Conservation (phyloP, 78 protist genomes). For the Bodo saltans region DNA sequence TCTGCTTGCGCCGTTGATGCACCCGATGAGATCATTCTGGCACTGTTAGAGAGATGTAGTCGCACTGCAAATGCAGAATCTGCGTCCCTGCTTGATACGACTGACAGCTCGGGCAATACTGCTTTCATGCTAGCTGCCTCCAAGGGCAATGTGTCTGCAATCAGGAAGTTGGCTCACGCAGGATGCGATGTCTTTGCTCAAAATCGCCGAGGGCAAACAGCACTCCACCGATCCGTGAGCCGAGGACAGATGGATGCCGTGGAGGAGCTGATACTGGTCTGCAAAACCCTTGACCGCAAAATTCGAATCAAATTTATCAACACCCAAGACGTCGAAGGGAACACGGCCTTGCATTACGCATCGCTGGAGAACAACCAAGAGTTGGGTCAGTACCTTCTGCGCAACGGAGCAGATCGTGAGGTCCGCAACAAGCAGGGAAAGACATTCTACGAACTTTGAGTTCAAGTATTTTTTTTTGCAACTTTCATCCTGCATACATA, state of each 20-base stretch:
- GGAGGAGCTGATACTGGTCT: neutral
- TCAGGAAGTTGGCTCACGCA: neutral
- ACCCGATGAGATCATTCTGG: neutral
- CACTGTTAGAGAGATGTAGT: no score
- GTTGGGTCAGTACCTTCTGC: neutral
- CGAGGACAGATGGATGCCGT: neutral
- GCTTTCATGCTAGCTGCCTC: conserved; percentile 14
- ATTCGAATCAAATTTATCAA: neutral
- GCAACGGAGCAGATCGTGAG: neutral
- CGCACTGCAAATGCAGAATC: neutral
- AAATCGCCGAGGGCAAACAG: neutral
- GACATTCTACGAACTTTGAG: neutral
- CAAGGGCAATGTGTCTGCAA: neutral
- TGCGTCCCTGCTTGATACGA: neutral
- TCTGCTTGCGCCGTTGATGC: conserved; percentile 7
- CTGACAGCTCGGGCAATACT: neutral
- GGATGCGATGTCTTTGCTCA: neutral
- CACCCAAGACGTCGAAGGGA: conserved; percentile 5
- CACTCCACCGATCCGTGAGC: neutral
- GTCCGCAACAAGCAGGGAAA: conserved; percentile 16
- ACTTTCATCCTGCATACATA: no score
- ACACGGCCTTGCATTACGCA: conserved; percentile 28
- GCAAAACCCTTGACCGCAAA: neutral
- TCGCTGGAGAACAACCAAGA: conserved; percentile 18
- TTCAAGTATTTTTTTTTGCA: conserved; percentile 60